Base-by-base conservation (phyloP, 2,329 filamentous ascomycete species). In the Coniochaeta sp. region DNA sequence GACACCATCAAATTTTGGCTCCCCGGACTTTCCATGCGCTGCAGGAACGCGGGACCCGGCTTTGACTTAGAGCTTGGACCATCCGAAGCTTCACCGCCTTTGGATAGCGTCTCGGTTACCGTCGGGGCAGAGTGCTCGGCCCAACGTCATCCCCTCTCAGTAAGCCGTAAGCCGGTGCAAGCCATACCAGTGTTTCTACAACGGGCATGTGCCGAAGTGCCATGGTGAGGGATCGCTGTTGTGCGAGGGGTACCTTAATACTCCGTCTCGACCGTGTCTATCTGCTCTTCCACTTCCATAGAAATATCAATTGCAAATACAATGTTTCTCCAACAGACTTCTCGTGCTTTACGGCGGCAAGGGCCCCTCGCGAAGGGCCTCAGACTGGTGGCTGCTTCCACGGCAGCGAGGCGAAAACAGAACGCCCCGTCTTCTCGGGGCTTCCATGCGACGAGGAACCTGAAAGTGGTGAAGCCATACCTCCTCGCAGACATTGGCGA, bases 401-500 rank as follows among this genome's bases (percentile, higher is more conserved):
- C 28, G 22, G 31, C 47, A 9, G 16, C 47, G n/a, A 27, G 12
- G 31, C 20, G 28, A 32, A 7, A n/a, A 27, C 46, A 48, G 32
- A 42, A 42, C 6, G 18, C 14, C 18, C 49, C 50, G 3, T 45
- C 53, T 24, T 59, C 67, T 26, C 71, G 75, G 59, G 71, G 70
- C 54, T 81, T 83, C 60, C 77, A 80, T 55, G 71, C 74, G 40
- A 76, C 78, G 16, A 68, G 69, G 57, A 67, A 64, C 14, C 60
- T 79, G 45, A 72, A 71, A 49, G 80, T 77, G 1, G 76, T 94
- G 46, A 92, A 92, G 71, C 89, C 89, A 1, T 91, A 94, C 54
- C 63, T 92, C 35, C 71, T 95, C 54, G 89, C 89, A 56, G 89
- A 95, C 64, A 94, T 95, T 68, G 89, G 89, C 49, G 89, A 95